Evolutionary conservation across 352 stramenopile genomes (phyloP).

Genomic region (Phytophthora tubulina): DNA sequence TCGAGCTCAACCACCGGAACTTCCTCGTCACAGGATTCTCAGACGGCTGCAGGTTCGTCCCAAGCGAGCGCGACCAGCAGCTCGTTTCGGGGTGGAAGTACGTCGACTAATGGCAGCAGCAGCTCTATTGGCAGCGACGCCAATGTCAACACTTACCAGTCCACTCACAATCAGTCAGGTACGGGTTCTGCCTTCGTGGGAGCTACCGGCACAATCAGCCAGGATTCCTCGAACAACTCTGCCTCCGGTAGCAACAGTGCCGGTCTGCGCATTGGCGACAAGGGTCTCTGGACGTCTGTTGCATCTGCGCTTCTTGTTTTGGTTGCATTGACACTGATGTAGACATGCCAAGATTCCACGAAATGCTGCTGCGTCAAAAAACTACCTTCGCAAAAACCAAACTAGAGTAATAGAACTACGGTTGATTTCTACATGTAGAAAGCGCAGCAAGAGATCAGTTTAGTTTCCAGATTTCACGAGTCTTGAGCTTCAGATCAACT

Average conservation of each 20-base stretch:
- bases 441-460: too few species aligned
- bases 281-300: constrained; percentile 14
- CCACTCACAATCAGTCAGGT: constrained; percentile 13
- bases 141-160: constrained; percentile 8
- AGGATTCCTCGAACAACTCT: constrained; percentile 20
- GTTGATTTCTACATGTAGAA: too few species aligned
- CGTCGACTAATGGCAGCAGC: constrained; percentile 9
- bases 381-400: too few species aligned
- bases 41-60: background rate
- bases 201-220: background rate
- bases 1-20: constrained; percentile 15
- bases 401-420: too few species aligned
- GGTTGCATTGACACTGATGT: constrained; percentile 12
- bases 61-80: constrained; percentile 12
- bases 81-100: constrained; percentile 17
- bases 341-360: background rate
- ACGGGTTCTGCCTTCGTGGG: constrained; percentile 5
- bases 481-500: background rate
- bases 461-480: too few species aligned
- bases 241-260: constrained; percentile 24
- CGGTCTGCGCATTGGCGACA: background rate
- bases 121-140: constrained; percentile 6
- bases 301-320: constrained; percentile 18
- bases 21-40: constrained; percentile 12
- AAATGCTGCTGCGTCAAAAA: too few species aligned